Evolutionary conservation across 257 asterid species (phyloP), one percentile per base, ranked within the genome.

Genomic region (Solanum chilense): DNA sequence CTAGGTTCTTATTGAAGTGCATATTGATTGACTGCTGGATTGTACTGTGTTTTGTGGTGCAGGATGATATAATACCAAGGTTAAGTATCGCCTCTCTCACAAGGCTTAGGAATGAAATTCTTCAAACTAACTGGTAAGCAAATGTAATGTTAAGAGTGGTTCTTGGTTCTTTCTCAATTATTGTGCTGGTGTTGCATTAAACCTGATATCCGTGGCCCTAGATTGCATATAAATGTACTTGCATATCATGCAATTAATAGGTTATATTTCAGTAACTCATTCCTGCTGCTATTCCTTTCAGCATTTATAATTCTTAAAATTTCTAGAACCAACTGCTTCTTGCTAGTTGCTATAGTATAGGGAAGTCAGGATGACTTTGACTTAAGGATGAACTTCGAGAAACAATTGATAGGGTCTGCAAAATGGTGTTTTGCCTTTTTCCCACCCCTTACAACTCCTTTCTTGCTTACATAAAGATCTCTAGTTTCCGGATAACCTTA

Each of bases 61-160:
- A 97, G 99, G 99, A 94, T 86, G 99, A 97, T 89, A 93, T 97
- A 47, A 88, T 96, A 89, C 99, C 99, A 25, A 93, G 99, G 90
- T 90, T 96, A 75, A 95, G 95, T 86, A 90, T 84, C 87, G 92
- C 95, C 88, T 93, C 99, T 44, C 78, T 96, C 66, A 91, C 94
- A 25, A 93, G 98, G 87, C 91, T 97, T 88, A 92, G 99, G 93
- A 97, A 96, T 87, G 99, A 97, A 92, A 94, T 96, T 88, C 93
- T 96, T 82, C 97, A 94, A 90, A 96, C 99, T 73, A 98, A 97
- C 92, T 97, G 99, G 99, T 97, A 92, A 93, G 96, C 76, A 83
- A 75, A 83, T 58, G 71, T 56, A 52, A 29, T 33, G 31, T 81
- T 81, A 81, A 49, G 83, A 37, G 14, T 76, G 58, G 69, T 20